These are phyloP conservation scores for Claviceps sp. DNA, from an alignment of 2,329 filamentous ascomycete species.

Conservation along the genomic window DNA sequence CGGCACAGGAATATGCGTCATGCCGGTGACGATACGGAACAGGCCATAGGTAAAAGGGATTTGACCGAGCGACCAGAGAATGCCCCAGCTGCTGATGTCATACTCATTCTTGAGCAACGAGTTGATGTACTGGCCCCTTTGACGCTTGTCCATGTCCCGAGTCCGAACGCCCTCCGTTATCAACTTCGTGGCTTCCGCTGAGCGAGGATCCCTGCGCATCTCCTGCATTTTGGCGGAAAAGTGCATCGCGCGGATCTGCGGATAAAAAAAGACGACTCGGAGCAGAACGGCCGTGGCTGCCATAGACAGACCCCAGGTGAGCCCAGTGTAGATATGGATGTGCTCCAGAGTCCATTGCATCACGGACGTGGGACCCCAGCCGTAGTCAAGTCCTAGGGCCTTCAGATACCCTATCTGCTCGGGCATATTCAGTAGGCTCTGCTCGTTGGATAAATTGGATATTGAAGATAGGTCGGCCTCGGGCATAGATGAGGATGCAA, in stretches of 20 bases:
- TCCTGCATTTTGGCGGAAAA: constrained; percentile 44
- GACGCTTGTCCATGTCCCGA: constrained; percentile 30
- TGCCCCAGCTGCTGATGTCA: constrained; percentile 18
- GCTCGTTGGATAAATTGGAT: constrained; percentile 22
- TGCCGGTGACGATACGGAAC: constrained; percentile 63
- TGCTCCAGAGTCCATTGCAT: constrained; percentile 73
- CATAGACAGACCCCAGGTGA: constrained; percentile 77
- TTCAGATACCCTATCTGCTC: constrained; percentile 74
- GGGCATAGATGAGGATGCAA: constrained; percentile 11
- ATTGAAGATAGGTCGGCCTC: constrained; percentile 22
- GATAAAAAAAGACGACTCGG: constrained; percentile 51
- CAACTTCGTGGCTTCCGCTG: constrained; percentile 32
- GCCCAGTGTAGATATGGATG: constrained; percentile 58
- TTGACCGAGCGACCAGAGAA: constrained; percentile 28
- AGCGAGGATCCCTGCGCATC: constrained; percentile 40
- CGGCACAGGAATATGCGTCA: constrained; percentile 69
- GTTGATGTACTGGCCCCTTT: constrained; percentile 21
- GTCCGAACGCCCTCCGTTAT: constrained; percentile 29
- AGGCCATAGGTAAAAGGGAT: constrained; percentile 65
- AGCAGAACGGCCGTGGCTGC: constrained; percentile 49
- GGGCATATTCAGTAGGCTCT: constrained; percentile 45
- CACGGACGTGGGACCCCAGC: constrained; percentile 61
- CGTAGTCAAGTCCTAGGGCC: constrained; percentile 73
- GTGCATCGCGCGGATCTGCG: constrained; percentile 28
- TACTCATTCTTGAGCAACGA: constrained; percentile 25